Evolutionary conservation across 2,329 filamentous ascomycete species (phyloP).

Genomic region (Pseudogymnoascus sp.): DNA sequence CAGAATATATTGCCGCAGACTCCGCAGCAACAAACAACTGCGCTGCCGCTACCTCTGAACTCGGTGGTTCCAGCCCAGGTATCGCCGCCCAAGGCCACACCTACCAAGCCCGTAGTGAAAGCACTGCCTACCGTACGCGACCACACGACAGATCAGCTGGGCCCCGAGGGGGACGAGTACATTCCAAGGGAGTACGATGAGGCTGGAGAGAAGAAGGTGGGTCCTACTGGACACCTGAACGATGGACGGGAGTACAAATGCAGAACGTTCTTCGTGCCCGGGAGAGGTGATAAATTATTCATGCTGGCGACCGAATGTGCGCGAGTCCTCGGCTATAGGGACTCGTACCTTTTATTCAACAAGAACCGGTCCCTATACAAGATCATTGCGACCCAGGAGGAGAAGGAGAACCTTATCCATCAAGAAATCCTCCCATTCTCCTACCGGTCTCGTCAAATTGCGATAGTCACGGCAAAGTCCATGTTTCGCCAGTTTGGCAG

Average conservation of each 20-base stretch:
- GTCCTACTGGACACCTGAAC: slow-evolving; percentile 69
- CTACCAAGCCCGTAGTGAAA: slow-evolving; percentile 78
- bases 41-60: slow-evolving; percentile 24
- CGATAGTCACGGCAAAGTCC: slow-evolving; percentile 91
- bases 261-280: slow-evolving; percentile 85
- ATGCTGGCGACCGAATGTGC: slow-evolving; percentile 98
- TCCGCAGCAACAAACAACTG: slow-evolving; percentile 36
- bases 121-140: slow-evolving; percentile 92
- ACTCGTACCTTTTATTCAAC: slow-evolving; percentile 98
- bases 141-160: slow-evolving; percentile 93
- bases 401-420: slow-evolving; percentile 92
- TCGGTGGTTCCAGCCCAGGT: slow-evolving; percentile 37
- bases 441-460: slow-evolving; percentile 95
- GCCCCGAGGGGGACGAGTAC: slow-evolving; percentile 85
- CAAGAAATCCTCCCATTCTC: slow-evolving; percentile 96
- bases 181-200: slow-evolving; percentile 89
- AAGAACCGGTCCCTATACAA: slow-evolving; percentile 96
- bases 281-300: slow-evolving; percentile 87
- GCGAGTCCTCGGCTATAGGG: slow-evolving; percentile 83
- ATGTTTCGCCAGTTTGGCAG: slow-evolving; percentile 99
- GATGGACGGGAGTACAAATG: slow-evolving; percentile 85
- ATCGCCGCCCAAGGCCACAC: slow-evolving; percentile 68
- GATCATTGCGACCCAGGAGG: slow-evolving; percentile 90
- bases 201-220: slow-evolving; percentile 88
- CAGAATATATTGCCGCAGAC: slow-evolving; percentile 44